A percentile compares a stretch with the other conserved stretches of the same genome.
Conservation (phyloP, 2,329 filamentous ascomycete species). For the Arthrocladium fulminans region DNA sequence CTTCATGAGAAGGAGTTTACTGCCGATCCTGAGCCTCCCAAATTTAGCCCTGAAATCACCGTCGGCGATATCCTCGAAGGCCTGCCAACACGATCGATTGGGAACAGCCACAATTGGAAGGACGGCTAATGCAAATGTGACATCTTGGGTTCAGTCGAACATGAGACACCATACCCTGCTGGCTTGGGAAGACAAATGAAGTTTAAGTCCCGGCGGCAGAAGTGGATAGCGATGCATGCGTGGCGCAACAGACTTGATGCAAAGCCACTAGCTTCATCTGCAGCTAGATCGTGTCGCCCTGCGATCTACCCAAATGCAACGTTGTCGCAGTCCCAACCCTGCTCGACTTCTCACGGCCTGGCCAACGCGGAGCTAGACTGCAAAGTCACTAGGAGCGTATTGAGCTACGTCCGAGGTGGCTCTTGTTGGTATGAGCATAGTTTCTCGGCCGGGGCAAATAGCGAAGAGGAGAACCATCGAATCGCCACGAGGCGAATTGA, state of each 20-base stretch:
- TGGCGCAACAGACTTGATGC: too few species aligned
- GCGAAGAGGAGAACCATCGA: neutral
- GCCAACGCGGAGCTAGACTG: too few species aligned
- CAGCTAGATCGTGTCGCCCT: too few species aligned
- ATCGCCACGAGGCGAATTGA: neutral
- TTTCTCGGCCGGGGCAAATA: neutral
- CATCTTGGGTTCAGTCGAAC: neutral
- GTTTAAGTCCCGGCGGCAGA: too few species aligned
- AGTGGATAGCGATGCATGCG: too few species aligned
- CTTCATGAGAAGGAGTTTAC: conserved; percentile 1
- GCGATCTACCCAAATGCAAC: too few species aligned
- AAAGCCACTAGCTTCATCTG: too few species aligned
- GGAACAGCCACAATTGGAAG: neutral
- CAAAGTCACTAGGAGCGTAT: too few species aligned
- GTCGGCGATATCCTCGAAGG: conserved; percentile 4
- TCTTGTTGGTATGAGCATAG: neutral
- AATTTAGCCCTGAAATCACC: neutral
- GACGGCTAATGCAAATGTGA: neutral
- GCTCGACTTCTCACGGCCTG: too few species aligned
- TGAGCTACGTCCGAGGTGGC: neutral
- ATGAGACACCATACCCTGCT: neutral
- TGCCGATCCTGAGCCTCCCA: neutral
- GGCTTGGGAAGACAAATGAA: neutral
- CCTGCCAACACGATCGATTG: neutral
- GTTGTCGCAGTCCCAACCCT: too few species aligned